Percentiles rank a stretch among this genome's conserved stretches.
Evolutionary conservation across 352 stramenopile genomes (phyloP).

Genomic region (Globisporangium polare): DNA sequence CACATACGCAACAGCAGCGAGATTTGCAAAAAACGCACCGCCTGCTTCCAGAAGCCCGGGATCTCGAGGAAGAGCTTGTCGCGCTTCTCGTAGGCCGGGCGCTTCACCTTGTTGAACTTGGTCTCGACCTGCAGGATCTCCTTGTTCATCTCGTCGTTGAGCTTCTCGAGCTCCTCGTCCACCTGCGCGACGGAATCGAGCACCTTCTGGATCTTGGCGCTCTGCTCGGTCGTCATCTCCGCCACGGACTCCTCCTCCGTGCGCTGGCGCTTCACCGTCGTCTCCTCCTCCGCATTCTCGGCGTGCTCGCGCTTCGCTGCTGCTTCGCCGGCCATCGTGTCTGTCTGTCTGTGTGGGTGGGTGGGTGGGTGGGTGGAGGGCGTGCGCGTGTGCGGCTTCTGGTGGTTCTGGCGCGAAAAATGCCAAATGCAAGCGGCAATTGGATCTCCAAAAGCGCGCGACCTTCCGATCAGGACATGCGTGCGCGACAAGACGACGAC

Average conservation of each 20-base stretch:
- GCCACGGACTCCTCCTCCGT: constrained; percentile 51
- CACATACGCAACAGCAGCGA: not conserved
- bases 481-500: too few species aligned
- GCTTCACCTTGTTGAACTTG: constrained; percentile 75
- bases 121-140: constrained; percentile 72
- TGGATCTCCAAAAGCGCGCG: too few species aligned
- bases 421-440: not conserved
- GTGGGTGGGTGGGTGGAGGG: not conserved
- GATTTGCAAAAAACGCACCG: constrained; percentile 30
- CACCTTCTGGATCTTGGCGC: constrained; percentile 51
- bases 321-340: not conserved
- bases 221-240: constrained; percentile 20
- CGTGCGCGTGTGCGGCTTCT: not conserved
- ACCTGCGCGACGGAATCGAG: constrained; percentile 44
- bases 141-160: constrained; percentile 55
- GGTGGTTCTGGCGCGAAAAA: not conserved
- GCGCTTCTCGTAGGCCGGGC: constrained; percentile 62
- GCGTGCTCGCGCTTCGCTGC: not conserved
- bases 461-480: too few species aligned
- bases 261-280: constrained; percentile 59
- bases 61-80: constrained; percentile 59
- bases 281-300: not conserved
- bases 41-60: constrained; percentile 74
- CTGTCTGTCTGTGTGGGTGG: not conserved
- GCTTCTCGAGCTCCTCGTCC: constrained; percentile 59